Base-by-base conservation (phyloP, 2,329 filamentous ascomycete genomes). In the Magnaporthiopsis poae region DNA sequence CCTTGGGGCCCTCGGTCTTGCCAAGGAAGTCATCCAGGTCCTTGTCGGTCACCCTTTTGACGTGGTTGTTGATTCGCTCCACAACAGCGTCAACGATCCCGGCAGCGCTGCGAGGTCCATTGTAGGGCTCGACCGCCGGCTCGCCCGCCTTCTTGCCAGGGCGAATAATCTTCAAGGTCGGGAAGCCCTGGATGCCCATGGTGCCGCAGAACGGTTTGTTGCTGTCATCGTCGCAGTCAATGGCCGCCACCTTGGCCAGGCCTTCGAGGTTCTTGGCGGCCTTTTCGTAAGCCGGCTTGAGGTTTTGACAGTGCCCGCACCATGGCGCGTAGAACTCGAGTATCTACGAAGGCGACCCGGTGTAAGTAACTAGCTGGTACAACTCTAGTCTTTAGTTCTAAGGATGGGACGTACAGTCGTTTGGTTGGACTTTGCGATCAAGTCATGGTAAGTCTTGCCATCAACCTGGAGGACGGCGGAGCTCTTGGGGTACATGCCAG, bases 261-360 rank as follows among this genome's bases (percentile, higher is more conserved):
- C 95, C 95, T n/a, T 90, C 86, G 67, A 99, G 88, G 72, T 88
- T 92, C 73, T 89, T 90, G 72, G 95, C 95, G 1, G 89, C 93
- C 78, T 96, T 96, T 78, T 98, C 94, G 79, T 95, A 99, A 61
- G 91, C 91, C 3, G 93, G 94, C 80, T 97, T 93, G 73, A 99
- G 89, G 79, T 90, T 97, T 79, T 96, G 86, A 81, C 95, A 99
- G 80, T 98, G 95, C 60, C 94, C 95, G 74, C 95, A 98, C 94
- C 94, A 98, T 31, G 94, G 94, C 11, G 94, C 94, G 74, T 96
- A 98, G 84, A 98, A 98, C 79, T 93, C 91, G 75, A 87, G 79
- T 62, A 87, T 84, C 84, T 88, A 70, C 8, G 62, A 21, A 59
- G 52, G 25, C 56, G 12, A 11, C 3, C 60, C 13, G 9, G 21